phyloP scores from a whole-genome alignment of 805 yeast species.

The Brettanomyces bruxellensis region DNA sequence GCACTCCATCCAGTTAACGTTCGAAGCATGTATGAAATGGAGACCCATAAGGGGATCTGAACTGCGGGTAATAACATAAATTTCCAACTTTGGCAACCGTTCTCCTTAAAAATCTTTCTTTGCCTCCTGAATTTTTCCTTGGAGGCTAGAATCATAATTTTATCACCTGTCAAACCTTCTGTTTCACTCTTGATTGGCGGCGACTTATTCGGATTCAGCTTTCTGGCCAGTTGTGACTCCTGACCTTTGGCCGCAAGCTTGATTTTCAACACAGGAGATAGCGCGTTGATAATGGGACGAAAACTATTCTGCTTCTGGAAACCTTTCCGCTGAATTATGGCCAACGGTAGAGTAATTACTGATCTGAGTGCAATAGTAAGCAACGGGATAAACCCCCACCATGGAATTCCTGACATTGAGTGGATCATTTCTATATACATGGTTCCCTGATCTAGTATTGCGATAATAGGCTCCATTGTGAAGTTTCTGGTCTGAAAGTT shows the following conservation, averaged over 20 bases:
- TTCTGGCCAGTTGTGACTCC: slow-evolving; percentile 11
- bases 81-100: slow-evolving; percentile 75
- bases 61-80: slow-evolving; percentile 64
- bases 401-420: slow-evolving; percentile 55
- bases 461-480: slow-evolving; percentile 16
- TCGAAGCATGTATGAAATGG: slow-evolving; percentile 67
- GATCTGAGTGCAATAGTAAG: slow-evolving; percentile 61
- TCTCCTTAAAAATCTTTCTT: slow-evolving; percentile 53
- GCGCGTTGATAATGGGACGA: slow-evolving; percentile 64
- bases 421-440: slow-evolving; percentile 39
- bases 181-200: slow-evolving; percentile 23
- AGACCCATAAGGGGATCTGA: slow-evolving; percentile 84
- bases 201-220: slow-evolving; percentile 5
- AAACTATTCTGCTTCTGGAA: slow-evolving; percentile 62
- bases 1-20: slow-evolving; percentile 61
- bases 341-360: slow-evolving; percentile 66
- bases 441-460: slow-evolving; percentile 15
- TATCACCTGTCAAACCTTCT: slow-evolving; percentile 58
- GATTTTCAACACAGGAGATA: slow-evolving; percentile 62
- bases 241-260: slow-evolving; percentile 43
- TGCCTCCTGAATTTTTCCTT: slow-evolving; percentile 77
- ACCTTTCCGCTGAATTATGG: slow-evolving; percentile 61
- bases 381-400: slow-evolving; percentile 76
- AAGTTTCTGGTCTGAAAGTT: slow-evolving; percentile 7
- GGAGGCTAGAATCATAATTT: slow-evolving; percentile 61